Percentiles rank a stretch among this genome's conserved stretches.
Evolutionary conservation across 1,284 basidiomycete genomes (phyloP).

Genomic region (Malassezia brasiliensis): DNA sequence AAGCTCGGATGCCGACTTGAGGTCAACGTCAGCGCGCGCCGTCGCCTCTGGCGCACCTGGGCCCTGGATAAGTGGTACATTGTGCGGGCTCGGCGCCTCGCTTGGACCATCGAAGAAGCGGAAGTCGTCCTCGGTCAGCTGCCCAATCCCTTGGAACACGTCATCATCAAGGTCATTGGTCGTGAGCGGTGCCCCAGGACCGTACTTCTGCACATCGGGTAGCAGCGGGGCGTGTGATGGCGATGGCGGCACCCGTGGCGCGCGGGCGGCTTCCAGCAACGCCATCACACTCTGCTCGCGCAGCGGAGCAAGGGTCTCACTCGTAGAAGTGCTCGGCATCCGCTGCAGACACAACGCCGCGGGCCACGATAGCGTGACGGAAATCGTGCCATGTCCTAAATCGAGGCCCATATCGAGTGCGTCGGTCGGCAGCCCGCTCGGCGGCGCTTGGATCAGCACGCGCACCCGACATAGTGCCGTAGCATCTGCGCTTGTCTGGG

Average conservation of each 20-base stretch:
- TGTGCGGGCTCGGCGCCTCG: background rate
- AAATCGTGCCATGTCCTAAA: background rate
- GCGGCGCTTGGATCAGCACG: background rate
- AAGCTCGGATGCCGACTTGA: no score
- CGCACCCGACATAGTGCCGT: background rate
- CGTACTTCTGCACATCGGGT: background rate
- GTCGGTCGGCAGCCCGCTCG: background rate
- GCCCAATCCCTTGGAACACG: constrained; percentile 10
- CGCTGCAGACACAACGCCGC: constrained; percentile 4
- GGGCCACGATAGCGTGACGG: constrained; percentile 6
- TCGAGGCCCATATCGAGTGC: constrained; percentile 1
- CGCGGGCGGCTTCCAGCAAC: background rate
- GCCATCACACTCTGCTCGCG: background rate
- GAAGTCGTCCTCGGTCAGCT: constrained; percentile 17
- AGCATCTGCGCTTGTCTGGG: background rate
- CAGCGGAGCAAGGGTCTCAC: background rate
- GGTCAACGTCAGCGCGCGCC: no score
- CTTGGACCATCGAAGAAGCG: constrained; percentile 8
- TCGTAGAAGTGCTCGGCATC: background rate
- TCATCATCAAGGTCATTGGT: background rate
- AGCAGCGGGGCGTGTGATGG: background rate
- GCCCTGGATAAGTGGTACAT: background rate
- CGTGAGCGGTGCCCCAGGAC: background rate
- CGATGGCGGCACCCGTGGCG: background rate
- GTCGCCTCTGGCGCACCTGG: background rate